Conservation (phyloP, 441 rosid genomes). For the Theobroma grandiflorum region DNA sequence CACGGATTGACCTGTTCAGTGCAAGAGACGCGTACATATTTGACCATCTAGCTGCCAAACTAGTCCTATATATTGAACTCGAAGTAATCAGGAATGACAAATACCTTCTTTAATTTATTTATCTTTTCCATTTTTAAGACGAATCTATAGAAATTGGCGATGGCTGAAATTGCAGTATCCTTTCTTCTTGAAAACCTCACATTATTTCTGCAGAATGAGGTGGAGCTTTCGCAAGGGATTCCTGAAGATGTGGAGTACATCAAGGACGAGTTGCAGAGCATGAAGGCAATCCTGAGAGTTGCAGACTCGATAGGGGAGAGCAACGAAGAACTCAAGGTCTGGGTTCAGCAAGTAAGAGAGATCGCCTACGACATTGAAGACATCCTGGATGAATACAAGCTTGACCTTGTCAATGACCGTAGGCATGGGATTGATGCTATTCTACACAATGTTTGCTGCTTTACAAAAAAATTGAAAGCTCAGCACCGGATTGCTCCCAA, state of each 20-base stretch:
- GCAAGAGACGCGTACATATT: conserved; percentile 7
- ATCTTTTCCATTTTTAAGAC: background rate
- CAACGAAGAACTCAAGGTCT: conserved; percentile 50
- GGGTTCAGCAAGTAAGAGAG: conserved; percentile 55
- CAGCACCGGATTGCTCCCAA: conserved; percentile 41
- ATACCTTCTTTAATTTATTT: background rate
- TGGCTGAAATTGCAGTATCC: conserved; percentile 60
- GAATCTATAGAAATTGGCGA: conserved; percentile 21
- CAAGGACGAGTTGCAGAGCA: conserved; percentile 43
- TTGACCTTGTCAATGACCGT: conserved; percentile 26
- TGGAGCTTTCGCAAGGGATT: conserved; percentile 34
- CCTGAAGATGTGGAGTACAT: conserved; percentile 39
- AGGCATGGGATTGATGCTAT: conserved; percentile 24
- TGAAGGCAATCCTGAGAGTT: conserved; percentile 44
- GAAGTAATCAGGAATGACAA: background rate
- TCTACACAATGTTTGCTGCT: conserved; percentile 31
- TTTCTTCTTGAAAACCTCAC: conserved; percentile 39
- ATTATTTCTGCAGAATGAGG: conserved; percentile 28
- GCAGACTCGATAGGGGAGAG: conserved; percentile 46
- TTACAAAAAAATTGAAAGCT: conserved; percentile 39
- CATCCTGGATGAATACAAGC: conserved; percentile 53
- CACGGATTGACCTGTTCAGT: background rate
- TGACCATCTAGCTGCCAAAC: background rate
- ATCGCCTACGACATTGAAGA: conserved; percentile 54
- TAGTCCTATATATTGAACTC: conserved; percentile 16